phyloP scores from a whole-genome alignment of 768 basidiomycete species.

The Tulasnella sp. region DNA sequence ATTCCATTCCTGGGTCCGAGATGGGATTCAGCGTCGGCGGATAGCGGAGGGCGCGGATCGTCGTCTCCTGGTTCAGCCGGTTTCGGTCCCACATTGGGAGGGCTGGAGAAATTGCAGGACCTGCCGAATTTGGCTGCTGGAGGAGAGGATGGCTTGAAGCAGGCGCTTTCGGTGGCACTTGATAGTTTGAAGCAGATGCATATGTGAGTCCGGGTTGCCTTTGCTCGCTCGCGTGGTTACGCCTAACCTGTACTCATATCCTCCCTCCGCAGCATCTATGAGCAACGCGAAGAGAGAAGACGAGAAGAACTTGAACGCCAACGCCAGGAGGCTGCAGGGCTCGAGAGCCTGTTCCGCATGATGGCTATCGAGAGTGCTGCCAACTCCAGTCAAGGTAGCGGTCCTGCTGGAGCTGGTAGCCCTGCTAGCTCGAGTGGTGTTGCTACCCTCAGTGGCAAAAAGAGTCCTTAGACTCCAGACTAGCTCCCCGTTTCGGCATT shows the following conservation, averaged over 20 bases:
- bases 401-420: conserved; percentile 1
- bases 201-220: conserved; percentile 12
- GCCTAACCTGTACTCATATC: not conserved
- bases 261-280: conserved; percentile 6
- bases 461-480: not conserved
- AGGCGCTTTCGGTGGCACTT: conserved; percentile 26
- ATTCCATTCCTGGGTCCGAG: conserved; percentile 17
- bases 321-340: conserved; percentile 21
- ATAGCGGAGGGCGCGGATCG: conserved; percentile 15
- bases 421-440: conserved; percentile 5
- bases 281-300: conserved; percentile 26
- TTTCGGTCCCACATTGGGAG: conserved; percentile 9
- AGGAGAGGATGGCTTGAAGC: conserved; percentile 28
- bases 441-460: not conserved
- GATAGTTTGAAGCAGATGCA: conserved; percentile 29
- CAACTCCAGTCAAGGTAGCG: not conserved
- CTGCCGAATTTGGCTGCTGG: conserved; percentile 15
- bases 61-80: conserved; percentile 22
- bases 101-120: conserved; percentile 22
- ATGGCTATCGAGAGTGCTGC: not conserved
- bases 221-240: not conserved
- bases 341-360: conserved; percentile 20
- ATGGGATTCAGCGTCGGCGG: conserved; percentile 9
- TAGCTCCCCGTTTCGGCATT: not conserved
- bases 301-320: conserved; percentile 27